Conservation (phyloP, 2,329 filamentous ascomycete genomes). For the Fusarium verticillioides region DNA sequence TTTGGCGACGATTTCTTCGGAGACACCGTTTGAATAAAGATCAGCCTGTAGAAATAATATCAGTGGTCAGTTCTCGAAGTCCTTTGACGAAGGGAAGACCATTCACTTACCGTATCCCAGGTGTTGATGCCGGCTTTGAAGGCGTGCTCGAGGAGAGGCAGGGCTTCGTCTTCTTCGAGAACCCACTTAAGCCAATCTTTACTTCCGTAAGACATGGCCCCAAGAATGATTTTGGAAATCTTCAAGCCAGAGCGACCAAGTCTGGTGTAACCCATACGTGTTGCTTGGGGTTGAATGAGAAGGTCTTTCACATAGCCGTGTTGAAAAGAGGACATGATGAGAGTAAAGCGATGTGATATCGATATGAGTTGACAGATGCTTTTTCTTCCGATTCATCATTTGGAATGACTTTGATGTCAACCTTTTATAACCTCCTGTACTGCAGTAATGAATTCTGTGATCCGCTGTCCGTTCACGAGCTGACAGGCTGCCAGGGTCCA, state of each 20-base stretch:
- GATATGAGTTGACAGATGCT: too few relatives aligned
- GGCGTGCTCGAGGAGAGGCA: background rate
- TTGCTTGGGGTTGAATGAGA: background rate
- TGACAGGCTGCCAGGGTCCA: accelerated
- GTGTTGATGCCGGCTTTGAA: background rate
- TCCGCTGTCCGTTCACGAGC: accelerated
- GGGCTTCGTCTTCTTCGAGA: background rate
- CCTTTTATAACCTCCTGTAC: background rate
- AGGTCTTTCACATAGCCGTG: background rate
- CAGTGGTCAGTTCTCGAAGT: accelerated
- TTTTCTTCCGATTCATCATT: too few relatives aligned
- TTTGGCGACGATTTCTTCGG: background rate
- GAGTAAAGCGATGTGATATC: background rate
- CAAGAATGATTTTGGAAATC: background rate
- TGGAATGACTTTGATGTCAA: too few relatives aligned
- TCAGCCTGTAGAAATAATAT: accelerated
- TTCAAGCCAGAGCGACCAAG: background rate
- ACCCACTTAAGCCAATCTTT: background rate
- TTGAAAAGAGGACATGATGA: background rate
- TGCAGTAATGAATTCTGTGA: accelerated
- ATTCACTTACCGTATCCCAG: background rate
- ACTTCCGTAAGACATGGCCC: background rate
- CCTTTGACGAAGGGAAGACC: too few relatives aligned
- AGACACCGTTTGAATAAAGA: background rate
- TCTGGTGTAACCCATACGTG: background rate